Conservation (phyloP, 139 green algal species). For the Prasinococcaceae sp. region DNA sequence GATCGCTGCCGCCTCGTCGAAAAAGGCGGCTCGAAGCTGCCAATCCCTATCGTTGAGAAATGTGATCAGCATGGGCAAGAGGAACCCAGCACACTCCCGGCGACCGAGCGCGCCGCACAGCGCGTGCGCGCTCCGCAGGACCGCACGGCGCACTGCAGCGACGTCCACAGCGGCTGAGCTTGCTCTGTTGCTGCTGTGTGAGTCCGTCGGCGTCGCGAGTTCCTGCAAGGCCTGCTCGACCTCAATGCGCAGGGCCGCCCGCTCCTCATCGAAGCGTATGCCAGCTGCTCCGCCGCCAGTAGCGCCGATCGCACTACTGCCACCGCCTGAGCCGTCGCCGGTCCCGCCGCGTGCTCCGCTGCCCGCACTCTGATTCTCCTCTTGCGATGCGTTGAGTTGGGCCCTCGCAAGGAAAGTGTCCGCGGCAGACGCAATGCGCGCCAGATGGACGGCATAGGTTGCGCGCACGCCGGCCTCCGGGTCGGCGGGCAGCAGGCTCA, state of each 20-base stretch:
- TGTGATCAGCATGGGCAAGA: slow-evolving; percentile 85
- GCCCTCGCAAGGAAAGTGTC: slow-evolving; percentile 48
- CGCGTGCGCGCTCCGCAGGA: slow-evolving; percentile 25
- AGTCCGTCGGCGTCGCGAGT: neutral
- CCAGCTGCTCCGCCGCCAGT: neutral
- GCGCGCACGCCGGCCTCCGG: slow-evolving; percentile 68
- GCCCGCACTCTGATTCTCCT: no score
- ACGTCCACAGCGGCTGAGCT: neutral
- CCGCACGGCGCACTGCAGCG: slow-evolving; percentile 22
- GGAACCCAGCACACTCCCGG: slow-evolving; percentile 50
- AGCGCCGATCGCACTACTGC: neutral
- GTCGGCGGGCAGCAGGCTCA: slow-evolving; percentile 71
- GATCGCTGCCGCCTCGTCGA: slow-evolving; percentile 25
- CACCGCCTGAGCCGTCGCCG: neutral
- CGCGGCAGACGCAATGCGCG: slow-evolving; percentile 40
- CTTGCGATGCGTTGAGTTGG: no score
- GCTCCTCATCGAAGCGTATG: slow-evolving; percentile 37
- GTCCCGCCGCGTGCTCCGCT: neutral
- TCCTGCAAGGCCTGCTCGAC: slow-evolving; percentile 34
- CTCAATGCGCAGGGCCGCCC: slow-evolving; percentile 30
- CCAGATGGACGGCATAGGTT: slow-evolving; percentile 39
- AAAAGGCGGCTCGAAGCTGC: slow-evolving; percentile 58
- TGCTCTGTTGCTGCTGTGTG: neutral
- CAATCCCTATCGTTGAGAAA: slow-evolving; percentile 80
- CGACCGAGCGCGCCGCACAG: slow-evolving; percentile 35